Conservation (phyloP, 164 flowering plant genomes). For the Piper betle region DNA sequence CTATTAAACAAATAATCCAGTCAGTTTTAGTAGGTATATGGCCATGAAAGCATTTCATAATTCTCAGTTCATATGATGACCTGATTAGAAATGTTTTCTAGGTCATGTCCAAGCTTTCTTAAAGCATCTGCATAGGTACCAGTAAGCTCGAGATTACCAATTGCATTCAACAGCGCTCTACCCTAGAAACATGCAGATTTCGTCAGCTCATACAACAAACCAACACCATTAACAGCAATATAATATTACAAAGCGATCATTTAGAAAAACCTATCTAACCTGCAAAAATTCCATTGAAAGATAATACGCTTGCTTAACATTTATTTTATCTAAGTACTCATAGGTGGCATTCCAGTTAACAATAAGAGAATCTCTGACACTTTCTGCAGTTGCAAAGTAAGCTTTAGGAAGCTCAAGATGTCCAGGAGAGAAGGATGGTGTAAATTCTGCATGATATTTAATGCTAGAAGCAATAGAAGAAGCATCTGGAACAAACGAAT, state of each 20-base stretch:
- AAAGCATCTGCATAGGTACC: slow-evolving; percentile 90
- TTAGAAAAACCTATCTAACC: slow-evolving; percentile 23
- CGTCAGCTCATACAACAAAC: background rate
- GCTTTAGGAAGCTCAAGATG: slow-evolving; percentile 57
- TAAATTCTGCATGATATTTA: slow-evolving; percentile 83
- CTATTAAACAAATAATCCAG: slow-evolving; percentile 17
- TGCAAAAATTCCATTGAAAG: slow-evolving; percentile 94
- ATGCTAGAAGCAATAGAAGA: slow-evolving; percentile 70
- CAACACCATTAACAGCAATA: background rate
- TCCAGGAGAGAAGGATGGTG: slow-evolving; percentile 71
- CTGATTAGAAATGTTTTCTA: slow-evolving; percentile 74
- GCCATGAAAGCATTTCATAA: background rate
- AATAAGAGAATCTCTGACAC: slow-evolving; percentile 72
- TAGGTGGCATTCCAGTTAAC: slow-evolving; percentile 83
- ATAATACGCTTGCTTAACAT: slow-evolving; percentile 87
- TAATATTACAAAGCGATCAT: background rate
- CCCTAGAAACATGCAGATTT: slow-evolving; percentile 35
- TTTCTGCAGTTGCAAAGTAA: slow-evolving; percentile 80
- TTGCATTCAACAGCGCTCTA: slow-evolving; percentile 80
- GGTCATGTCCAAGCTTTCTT: slow-evolving; percentile 54
- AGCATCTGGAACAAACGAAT: slow-evolving; percentile 32
- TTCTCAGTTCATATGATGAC: slow-evolving; percentile 16
- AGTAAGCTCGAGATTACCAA: slow-evolving; percentile 83
- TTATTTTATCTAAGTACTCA: slow-evolving; percentile 53
- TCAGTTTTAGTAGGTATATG: no score